Base-by-base conservation (phyloP, 2,329 filamentous ascomycete species). In the Dendrostoma leiphaemia region DNA sequence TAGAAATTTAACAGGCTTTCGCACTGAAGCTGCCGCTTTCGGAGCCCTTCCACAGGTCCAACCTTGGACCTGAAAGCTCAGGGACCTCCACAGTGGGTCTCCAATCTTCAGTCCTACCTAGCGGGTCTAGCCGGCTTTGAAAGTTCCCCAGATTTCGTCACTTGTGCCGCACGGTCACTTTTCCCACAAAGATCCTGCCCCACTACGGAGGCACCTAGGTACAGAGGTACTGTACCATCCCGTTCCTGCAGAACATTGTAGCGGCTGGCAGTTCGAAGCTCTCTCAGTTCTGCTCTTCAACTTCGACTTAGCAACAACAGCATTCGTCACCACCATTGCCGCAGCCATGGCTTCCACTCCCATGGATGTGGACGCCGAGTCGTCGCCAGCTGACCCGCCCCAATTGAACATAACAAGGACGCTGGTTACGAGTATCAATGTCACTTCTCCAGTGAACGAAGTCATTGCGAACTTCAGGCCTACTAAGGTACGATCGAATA, bases 391-490 rank as follows among this genome's bases (percentile, higher is more conserved):
- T 21, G 74, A 73, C 47, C 73, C 8, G 59, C 65, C 29, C 58
- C 66, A 15, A 71, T 71, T 82, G 38, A 79, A 79, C 58, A 80
- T 81, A 48, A 74, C 76, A 8, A 74, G 81, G 19, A 75, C 74
- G 10, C 61, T 81, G 19, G 73, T 71, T 40, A 62, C 64, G 43
- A 72, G 67, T 51, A 62, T 70, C 12, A 69, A 73, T 37, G 74
- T 74, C 53, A 81, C 80, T 6, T 84, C 87, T 12, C 89, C 89
- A 66, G 81, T 96, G 51, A 80, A 83, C 64, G 90, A 96, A 64
- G 80, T 94, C 61, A 86, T 96, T 62, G 78, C 83, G 34, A 85
- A 80, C 51, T 96, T 90, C 68, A 81, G 90, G 48, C 90, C 93
- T 7, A 87, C 87, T 44, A 91, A 91, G 79, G 90, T 93, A 73